Evolutionary conservation across 768 basidiomycete species (phyloP), one percentile per base, ranked within the genome.

Genomic region (Tricholoma sp.): DNA sequence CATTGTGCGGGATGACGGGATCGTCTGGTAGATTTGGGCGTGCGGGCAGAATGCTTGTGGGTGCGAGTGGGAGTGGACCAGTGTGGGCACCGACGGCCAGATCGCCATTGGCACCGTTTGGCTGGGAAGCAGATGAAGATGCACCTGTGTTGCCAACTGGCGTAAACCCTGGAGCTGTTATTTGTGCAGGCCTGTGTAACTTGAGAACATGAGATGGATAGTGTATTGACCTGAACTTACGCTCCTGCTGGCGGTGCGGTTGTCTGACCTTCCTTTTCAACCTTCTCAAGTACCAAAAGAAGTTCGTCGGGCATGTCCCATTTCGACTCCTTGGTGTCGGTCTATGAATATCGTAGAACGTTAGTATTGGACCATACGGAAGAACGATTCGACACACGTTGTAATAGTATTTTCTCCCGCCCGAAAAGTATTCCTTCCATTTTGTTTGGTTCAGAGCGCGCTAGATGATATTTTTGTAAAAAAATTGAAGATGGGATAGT

Each of bases 241-340:
- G 59, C 69, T 58, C 64, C 66, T 60, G 74, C 53, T 42, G 74
- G 74, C 47, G 72, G 73, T 48, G 70, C 63, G 20, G 67, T 74
- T 11, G 66, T 65, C 49, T 76, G 77, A 4, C 74, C 72, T 57
- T 92, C 89, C 68, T 89, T 89, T 70, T 93, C 90, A 0, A 95
- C 88, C 63, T 87, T 90, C 67, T 91, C 88, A 36, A 94, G 77
- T 20, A 95, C 72, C n/a, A 91, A 78, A 20, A 88, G 73, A 28
- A 99, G 82, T 65, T 98, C 95, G 53, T 93, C 87, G 9, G 97
- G 97, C 85, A 96, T 89, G 57, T 96, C 93, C 97, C 97, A 98
- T 76, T 95, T 93, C 2, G 94, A 96, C 71, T 96, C 91, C 63
- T 94, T 96, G 31, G 86, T 82, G 41, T 89, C 86, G 32, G 85